A percentile compares a stretch with the other conserved stretches of the same genome.
Evolutionary conservation across 257 asterid species (phyloP).

Genomic region (Solanum corneliomulleri): DNA sequence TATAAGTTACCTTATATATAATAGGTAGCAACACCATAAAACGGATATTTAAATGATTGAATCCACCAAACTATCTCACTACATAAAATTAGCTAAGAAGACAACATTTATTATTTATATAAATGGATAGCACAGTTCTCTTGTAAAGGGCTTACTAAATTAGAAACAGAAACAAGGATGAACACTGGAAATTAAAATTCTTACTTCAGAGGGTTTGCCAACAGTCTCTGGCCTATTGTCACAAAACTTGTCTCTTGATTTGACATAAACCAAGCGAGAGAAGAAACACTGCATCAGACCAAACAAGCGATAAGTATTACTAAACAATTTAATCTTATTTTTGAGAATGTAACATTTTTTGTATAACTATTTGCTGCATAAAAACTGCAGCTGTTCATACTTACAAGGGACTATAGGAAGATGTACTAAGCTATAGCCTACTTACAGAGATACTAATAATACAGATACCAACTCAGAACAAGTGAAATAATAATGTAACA

Average conservation of each 20-base stretch:
- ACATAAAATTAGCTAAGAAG: background rate
- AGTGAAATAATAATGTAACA: background rate
- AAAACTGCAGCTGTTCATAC: background rate
- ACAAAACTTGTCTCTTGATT: constrained; percentile 97
- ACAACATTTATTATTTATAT: background rate
- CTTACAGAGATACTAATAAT: background rate
- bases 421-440: background rate
- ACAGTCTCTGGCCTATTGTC: constrained; percentile 88
- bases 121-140: background rate
- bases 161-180: background rate
- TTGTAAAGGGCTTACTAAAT: background rate
- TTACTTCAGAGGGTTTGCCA: constrained; percentile 95
- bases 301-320: background rate
- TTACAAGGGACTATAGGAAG: background rate
- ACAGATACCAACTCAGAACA: background rate
- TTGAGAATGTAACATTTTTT: background rate
- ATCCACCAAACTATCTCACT: background rate
- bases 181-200: constrained; percentile 15
- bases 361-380: background rate
- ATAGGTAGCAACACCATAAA: background rate
- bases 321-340: background rate
- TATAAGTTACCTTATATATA: background rate
- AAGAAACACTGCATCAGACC: constrained; percentile 85
- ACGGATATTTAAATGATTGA: background rate
- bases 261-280: constrained; percentile 99